Conservation (phyloP, 192 early-diverging fungal species). For the Jimgerdemannia flammicorona region DNA sequence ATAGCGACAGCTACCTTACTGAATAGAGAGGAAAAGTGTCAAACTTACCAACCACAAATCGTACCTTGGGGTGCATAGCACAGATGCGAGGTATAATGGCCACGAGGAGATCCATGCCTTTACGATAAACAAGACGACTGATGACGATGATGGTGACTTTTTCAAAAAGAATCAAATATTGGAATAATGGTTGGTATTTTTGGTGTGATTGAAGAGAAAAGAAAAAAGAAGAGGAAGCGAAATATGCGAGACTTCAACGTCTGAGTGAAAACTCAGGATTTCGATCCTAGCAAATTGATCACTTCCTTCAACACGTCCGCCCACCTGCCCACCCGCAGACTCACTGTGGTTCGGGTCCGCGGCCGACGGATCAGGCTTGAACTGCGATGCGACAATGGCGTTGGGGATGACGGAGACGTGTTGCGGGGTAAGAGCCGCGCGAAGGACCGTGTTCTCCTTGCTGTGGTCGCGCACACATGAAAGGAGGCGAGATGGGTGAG, state of each 20-base stretch:
- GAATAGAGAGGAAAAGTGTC: background rate
- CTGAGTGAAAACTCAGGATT: background rate
- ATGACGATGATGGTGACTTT: slow-evolving; percentile 92
- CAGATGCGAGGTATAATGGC: slow-evolving; percentile 92
- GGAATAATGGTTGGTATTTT: slow-evolving; percentile 3
- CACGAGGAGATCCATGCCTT: slow-evolving; percentile 92
- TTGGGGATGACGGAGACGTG: slow-evolving; percentile 97
- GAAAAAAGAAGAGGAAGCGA: background rate
- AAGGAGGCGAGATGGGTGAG: background rate
- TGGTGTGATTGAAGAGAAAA: background rate
- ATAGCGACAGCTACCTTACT: no score
- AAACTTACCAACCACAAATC: slow-evolving; percentile 84
- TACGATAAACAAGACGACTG: slow-evolving; percentile 89
- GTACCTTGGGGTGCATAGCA: slow-evolving; percentile 66
- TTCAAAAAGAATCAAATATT: background rate
- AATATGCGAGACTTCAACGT: background rate
- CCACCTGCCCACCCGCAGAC: slow-evolving; percentile 5
- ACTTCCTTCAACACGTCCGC: no score
- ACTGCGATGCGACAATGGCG: slow-evolving; percentile 92
- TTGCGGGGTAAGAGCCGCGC: slow-evolving; percentile 85
- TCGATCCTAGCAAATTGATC: background rate
- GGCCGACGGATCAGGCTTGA: slow-evolving; percentile 74
- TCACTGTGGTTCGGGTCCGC: slow-evolving; percentile 73
- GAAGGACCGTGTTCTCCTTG: slow-evolving; percentile 97
- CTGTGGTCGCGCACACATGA: slow-evolving; percentile 33